Conservation (phyloP, 495 filamentous ascomycete genomes). For the Aspergillus steynii region DNA sequence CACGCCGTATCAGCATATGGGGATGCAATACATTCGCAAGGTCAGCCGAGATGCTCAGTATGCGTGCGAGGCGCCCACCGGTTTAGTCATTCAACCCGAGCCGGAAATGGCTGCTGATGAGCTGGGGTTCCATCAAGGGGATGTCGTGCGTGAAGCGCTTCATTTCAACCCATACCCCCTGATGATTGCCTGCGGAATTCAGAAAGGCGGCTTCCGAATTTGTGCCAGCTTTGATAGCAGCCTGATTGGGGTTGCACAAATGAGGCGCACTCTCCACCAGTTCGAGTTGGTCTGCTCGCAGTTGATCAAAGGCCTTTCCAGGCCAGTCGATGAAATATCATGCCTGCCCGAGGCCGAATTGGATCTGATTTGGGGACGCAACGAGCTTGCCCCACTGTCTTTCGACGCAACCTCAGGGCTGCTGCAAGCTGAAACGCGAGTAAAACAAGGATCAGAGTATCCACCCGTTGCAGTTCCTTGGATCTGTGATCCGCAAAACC, state of each 20-base stretch:
- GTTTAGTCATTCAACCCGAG: conserved; percentile 53
- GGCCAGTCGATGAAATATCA: conserved; percentile 33
- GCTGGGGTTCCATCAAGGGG: conserved; percentile 52
- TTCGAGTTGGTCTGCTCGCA: conserved; percentile 36
- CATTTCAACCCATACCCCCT: conserved; percentile 69
- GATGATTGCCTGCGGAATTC: conserved; percentile 62
- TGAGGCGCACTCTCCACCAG: conserved; percentile 45
- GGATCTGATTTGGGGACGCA: conserved; percentile 42
- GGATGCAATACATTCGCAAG: conserved; percentile 67
- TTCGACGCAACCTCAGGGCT: conserved; percentile 25
- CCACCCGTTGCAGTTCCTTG: conserved; percentile 31
- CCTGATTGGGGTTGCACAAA: conserved; percentile 38
- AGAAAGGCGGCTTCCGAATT: conserved; percentile 55
- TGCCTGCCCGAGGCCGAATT: conserved; percentile 38
- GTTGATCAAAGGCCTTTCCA: conserved; percentile 26
- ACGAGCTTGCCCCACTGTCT: conserved; percentile 30
- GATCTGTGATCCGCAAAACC: conserved; percentile 36
- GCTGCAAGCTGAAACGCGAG: conserved; percentile 27
- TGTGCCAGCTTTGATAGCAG: conserved; percentile 63
- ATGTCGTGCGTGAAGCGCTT: conserved; percentile 61
- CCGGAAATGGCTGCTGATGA: conserved; percentile 47
- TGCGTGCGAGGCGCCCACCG: conserved; percentile 65
- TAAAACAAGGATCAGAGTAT: conserved; percentile 31
- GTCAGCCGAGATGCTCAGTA: conserved; percentile 60
- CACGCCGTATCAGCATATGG: conserved; percentile 65